Percentiles rank a stretch among this genome's conserved stretches.
These are phyloP conservation scores for Xylaria arbuscula DNA, from an alignment of 2,329 filamentous ascomycete genomes.

Conservation along the genomic window DNA sequence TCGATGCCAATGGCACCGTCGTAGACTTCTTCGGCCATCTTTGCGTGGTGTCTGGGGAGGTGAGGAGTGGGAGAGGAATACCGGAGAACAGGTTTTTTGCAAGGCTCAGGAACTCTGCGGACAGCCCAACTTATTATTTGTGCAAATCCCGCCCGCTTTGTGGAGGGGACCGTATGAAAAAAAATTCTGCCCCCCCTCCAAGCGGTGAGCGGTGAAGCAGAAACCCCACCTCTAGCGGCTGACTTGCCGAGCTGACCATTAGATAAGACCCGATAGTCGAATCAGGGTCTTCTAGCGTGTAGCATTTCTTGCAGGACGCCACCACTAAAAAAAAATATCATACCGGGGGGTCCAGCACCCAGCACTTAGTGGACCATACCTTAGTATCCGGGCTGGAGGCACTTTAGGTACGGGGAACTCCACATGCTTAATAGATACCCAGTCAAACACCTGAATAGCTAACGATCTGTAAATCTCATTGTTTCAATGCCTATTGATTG, in stretches of 20 bases:
- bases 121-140: constrained; percentile 35
- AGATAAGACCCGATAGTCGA: constrained; percentile 38
- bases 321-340: constrained; percentile 10
- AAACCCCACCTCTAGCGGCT: constrained; percentile 37
- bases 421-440: background rate
- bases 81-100: constrained; percentile 37
- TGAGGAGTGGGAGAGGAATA: constrained; percentile 35
- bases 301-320: constrained; percentile 13
- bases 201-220: constrained; percentile 38
- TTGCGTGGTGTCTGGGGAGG: constrained; percentile 39
- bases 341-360: background rate
- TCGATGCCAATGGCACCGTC: constrained; percentile 99
- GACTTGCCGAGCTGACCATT: constrained; percentile 22
- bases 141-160: constrained; percentile 41
- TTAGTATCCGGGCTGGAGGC: background rate
- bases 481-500: no score
- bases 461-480: no score
- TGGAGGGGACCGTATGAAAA: constrained; percentile 37
- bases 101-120: constrained; percentile 35
- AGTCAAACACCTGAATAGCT: no score
- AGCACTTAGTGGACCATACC: no score
- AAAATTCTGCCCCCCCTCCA: constrained; percentile 43
- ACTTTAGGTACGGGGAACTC: background rate
- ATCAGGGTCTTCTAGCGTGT: constrained; percentile 15
- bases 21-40: constrained; percentile 97